A percentile compares a stretch with the other conserved stretches of the same genome.
Conservation (phyloP, 2,329 filamentous ascomycete species). For the Tolypocladium ovalisporum region DNA sequence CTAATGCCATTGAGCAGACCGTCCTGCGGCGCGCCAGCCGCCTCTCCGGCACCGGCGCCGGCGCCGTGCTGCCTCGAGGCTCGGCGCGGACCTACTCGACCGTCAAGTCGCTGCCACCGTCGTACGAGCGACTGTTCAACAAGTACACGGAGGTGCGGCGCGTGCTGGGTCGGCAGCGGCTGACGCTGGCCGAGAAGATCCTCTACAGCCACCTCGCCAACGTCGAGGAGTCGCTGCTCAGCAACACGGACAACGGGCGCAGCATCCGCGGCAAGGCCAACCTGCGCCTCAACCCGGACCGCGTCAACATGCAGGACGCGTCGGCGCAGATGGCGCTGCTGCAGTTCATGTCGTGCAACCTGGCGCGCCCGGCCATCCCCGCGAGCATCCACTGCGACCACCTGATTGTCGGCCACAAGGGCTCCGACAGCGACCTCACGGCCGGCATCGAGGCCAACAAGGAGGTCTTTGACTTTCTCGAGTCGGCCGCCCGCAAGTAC, state of each 20-base stretch:
- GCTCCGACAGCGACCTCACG: constrained; percentile 75
- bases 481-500: constrained; percentile 82
- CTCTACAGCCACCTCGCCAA: constrained; percentile 92
- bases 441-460: constrained; percentile 84
- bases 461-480: constrained; percentile 95
- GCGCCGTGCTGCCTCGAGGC: constrained; percentile 10
- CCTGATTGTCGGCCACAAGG: constrained; percentile 91
- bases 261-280: constrained; percentile 81
- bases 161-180: constrained; percentile 54
- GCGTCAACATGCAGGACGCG: constrained; percentile 98
- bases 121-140: constrained; percentile 71
- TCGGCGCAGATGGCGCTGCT: constrained; percentile 96
- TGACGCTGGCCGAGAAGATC: constrained; percentile 96
- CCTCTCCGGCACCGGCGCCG: constrained; percentile 16
- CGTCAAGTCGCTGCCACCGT: constrained; percentile 44
- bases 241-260: constrained; percentile 71
- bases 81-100: constrained; percentile 26
- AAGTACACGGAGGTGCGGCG: constrained; percentile 65
- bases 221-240: constrained; percentile 76
- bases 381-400: constrained; percentile 99
- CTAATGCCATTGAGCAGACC: constrained; percentile 17
- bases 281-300: constrained; percentile 91
- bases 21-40: constrained; percentile 20
- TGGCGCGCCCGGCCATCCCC: constrained; percentile 82
- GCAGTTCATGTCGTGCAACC: constrained; percentile 96